Evolutionary conservation across 2,329 filamentous ascomycete species (phyloP).

Genomic region (Cadophora malorum): DNA sequence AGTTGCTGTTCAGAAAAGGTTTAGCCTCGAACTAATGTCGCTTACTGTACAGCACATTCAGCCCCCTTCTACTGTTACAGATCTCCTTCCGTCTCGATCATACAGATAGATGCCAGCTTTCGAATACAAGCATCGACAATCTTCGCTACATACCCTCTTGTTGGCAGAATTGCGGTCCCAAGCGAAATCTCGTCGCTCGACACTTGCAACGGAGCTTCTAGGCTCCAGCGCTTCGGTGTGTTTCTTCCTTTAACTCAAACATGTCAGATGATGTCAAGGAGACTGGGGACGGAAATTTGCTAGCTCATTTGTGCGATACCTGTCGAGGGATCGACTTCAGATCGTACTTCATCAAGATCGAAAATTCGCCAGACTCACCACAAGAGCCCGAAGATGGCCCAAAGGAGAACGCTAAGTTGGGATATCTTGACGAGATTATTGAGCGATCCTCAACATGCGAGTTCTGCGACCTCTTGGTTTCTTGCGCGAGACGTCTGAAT

Average conservation of each 20-base stretch:
- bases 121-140: neutral
- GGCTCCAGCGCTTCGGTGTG: neutral
- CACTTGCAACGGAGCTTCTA: neutral
- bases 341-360: neutral
- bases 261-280: neutral
- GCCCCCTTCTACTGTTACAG: neutral
- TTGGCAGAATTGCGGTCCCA: too few relatives aligned
- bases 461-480: constrained; percentile 4
- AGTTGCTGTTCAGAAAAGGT: neutral
- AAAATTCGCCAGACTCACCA: neutral
- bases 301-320: constrained; percentile 11
- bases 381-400: neutral
- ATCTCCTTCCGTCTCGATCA: neutral
- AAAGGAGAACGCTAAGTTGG: neutral
- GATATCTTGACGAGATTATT: constrained; percentile 14
- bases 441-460: constrained; percentile 2
- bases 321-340: constrained; percentile 15
- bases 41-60: neutral
- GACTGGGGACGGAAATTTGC: neutral
- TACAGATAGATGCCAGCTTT: neutral
- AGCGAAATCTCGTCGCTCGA: neutral
- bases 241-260: neutral
- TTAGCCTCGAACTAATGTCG: neutral
- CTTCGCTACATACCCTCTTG: neutral
- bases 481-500: constrained; percentile 14